These are phyloP conservation scores for Bruguiera hainesii DNA, from an alignment of 441 rosid species.

Conservation along the genomic window DNA sequence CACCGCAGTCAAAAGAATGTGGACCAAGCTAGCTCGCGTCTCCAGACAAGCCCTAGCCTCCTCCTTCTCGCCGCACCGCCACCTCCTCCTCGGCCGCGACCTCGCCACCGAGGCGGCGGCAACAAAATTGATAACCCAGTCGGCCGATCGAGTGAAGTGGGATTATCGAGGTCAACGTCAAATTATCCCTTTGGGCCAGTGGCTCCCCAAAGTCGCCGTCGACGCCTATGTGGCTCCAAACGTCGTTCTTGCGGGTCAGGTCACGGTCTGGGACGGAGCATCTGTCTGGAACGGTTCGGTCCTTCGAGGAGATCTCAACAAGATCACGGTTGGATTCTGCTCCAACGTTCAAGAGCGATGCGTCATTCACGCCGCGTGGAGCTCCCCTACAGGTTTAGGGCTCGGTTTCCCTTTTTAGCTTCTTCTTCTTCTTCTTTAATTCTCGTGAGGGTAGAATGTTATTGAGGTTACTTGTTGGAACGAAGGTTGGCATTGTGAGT, in stretches of 20 bases:
- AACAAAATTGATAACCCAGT: constrained; percentile 55
- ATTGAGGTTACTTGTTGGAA: too few species aligned
- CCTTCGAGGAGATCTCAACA: constrained; percentile 94
- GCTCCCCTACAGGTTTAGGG: constrained; percentile 87
- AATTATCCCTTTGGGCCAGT: constrained; percentile 93
- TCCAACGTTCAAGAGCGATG: constrained; percentile 94
- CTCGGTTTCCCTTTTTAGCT: neutral
- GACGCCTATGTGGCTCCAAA: constrained; percentile 96
- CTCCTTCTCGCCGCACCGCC: constrained; percentile 14
- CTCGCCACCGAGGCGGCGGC: constrained; percentile 38
- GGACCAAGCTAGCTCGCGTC: constrained; percentile 56
- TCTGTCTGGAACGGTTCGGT: constrained; percentile 93
- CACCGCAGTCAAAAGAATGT: constrained; percentile 35
- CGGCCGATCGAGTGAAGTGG: constrained; percentile 86
- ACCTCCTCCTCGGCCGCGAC: constrained; percentile 19
- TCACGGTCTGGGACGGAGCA: constrained; percentile 78
- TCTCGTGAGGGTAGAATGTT: too few species aligned
- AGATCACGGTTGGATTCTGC: constrained; percentile 85
- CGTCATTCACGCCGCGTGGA: constrained; percentile 97
- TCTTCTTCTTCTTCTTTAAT: too few species aligned
- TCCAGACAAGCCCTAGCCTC: constrained; percentile 37
- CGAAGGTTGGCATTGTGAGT: too few species aligned
- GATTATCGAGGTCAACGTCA: constrained; percentile 96
- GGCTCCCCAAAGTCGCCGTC: constrained; percentile 94
- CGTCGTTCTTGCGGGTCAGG: constrained; percentile 94